Conservation (phyloP, 1,284 basidiomycete genomes). For the Fomitopsis palustris region DNA sequence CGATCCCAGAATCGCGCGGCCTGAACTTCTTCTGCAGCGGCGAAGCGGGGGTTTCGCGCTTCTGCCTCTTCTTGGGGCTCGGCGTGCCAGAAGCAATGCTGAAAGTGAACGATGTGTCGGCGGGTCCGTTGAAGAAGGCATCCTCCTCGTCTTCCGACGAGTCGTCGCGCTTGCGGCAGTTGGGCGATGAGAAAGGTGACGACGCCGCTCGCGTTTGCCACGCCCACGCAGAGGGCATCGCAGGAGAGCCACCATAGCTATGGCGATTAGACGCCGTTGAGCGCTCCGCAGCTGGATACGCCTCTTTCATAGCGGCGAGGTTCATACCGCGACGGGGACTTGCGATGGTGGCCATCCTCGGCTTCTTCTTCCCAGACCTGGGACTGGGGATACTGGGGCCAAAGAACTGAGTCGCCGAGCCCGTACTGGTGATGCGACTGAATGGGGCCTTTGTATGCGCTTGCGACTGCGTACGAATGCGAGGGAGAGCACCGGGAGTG, state of each 20-base stretch:
- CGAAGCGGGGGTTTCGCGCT: conserved; percentile 25
- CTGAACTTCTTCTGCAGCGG: conserved; percentile 64
- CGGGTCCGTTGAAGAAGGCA: conserved; percentile 44
- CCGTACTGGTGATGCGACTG: conserved; percentile 37
- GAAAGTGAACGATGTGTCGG: conserved; percentile 50
- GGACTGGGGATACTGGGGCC: conserved; percentile 51
- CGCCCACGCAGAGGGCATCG: conserved; percentile 5
- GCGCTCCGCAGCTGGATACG: conserved; percentile 7
- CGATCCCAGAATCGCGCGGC: conserved; percentile 64
- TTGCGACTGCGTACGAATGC: conserved; percentile 28
- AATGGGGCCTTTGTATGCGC: conserved; percentile 16
- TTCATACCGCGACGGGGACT: not conserved
- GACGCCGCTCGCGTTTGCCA: conserved; percentile 13
- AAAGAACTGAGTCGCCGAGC: conserved; percentile 69
- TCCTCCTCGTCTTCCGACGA: conserved; percentile 45
- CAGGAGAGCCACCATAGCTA: conserved; percentile 47
- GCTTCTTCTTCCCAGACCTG: conserved; percentile 19
- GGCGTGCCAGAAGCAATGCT: conserved; percentile 53
- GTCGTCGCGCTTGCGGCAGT: conserved; percentile 19
- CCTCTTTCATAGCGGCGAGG: conserved; percentile 1
- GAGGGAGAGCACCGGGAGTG: conserved; percentile 17
- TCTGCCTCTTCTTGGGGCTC: conserved; percentile 48
- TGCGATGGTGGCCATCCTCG: conserved; percentile 11
- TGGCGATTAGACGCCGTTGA: conserved; percentile 46
- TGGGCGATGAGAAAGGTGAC: conserved; percentile 17